phyloP scores from a whole-genome alignment of 192 early-diverging fungal species.

The Coemansia sp. region DNA sequence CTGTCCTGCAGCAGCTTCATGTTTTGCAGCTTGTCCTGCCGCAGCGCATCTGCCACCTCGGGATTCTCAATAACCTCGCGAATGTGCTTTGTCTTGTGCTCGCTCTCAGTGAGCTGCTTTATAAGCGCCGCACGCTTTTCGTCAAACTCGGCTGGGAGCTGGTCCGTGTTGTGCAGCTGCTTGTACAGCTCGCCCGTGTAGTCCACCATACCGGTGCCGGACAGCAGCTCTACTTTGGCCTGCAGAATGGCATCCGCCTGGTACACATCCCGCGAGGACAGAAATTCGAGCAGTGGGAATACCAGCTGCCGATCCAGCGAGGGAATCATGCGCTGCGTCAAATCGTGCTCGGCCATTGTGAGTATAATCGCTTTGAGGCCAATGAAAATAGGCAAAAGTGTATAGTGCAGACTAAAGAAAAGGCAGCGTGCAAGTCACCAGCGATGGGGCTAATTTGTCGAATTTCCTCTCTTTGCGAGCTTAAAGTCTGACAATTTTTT shows the following conservation, averaged over 20 bases:
- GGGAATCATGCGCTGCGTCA: constrained; percentile 78
- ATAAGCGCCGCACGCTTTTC: constrained; percentile 78
- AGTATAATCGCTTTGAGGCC: not conserved
- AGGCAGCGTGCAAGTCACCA: too few species aligned
- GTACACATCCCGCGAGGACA: constrained; percentile 82
- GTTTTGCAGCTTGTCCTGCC: constrained; percentile 93
- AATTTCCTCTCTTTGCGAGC: too few species aligned
- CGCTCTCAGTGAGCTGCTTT: constrained; percentile 68
- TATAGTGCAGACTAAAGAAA: too few species aligned
- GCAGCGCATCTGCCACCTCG: constrained; percentile 81
- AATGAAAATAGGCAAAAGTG: not conserved
- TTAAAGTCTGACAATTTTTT: too few species aligned
- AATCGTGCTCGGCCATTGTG: constrained; percentile 66
- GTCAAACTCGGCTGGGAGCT: constrained; percentile 71
- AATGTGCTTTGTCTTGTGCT: constrained; percentile 75
- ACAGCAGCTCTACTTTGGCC: constrained; percentile 87
- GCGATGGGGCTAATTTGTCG: too few species aligned
- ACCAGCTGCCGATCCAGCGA: constrained; percentile 92
- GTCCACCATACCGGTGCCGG: constrained; percentile 93
- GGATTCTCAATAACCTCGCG: constrained; percentile 90
- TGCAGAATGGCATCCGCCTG: constrained; percentile 69
- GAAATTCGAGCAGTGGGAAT: constrained; percentile 86
- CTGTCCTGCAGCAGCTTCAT: constrained; percentile 83
- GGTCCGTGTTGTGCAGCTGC: constrained; percentile 73
- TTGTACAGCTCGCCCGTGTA: constrained; percentile 82